Conservation (phyloP, 495 filamentous ascomycete species). For the Penicilliopsis zonata region DNA sequence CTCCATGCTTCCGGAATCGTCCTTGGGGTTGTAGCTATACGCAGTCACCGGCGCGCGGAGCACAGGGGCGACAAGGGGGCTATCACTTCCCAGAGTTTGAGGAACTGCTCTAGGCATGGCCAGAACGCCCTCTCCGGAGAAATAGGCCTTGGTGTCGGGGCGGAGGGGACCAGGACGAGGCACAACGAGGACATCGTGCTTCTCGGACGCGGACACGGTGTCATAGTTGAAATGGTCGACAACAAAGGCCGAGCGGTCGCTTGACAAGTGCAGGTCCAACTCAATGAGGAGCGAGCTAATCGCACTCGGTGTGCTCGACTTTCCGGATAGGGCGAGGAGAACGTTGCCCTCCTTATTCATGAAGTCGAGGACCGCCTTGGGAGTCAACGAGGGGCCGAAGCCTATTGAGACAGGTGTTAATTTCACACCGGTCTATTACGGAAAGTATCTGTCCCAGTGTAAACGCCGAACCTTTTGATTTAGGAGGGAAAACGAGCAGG, state of each 20-base stretch:
- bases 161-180: conserved; percentile 49
- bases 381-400: conserved; percentile 76
- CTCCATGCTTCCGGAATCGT: conserved; percentile 61
- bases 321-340: conserved; percentile 72
- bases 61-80: conserved; percentile 65
- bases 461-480: conserved; percentile 64
- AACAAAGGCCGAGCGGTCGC: conserved; percentile 67
- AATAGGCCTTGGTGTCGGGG: conserved; percentile 65
- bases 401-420: conserved; percentile 36
- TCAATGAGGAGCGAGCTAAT: conserved; percentile 80
- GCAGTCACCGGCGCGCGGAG: conserved; percentile 69
- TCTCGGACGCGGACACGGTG: conserved; percentile 56
- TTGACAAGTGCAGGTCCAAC: conserved; percentile 81
- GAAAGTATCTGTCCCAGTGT: background rate
- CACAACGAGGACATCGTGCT: conserved; percentile 80
- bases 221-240: conserved; percentile 97
- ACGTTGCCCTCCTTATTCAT: conserved; percentile 86
- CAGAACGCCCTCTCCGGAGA: conserved; percentile 55
- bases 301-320: conserved; percentile 58
- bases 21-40: conserved; percentile 91
- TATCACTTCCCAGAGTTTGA: conserved; percentile 65
- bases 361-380: conserved; percentile 81
- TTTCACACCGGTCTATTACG: background rate
- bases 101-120: conserved; percentile 73
- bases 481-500: conserved; percentile 72